Evolutionary conservation across 139 green algal genomes (phyloP), one percentile per base, ranked within the genome.

Genomic region (Chlorokybus atmophyticus): DNA sequence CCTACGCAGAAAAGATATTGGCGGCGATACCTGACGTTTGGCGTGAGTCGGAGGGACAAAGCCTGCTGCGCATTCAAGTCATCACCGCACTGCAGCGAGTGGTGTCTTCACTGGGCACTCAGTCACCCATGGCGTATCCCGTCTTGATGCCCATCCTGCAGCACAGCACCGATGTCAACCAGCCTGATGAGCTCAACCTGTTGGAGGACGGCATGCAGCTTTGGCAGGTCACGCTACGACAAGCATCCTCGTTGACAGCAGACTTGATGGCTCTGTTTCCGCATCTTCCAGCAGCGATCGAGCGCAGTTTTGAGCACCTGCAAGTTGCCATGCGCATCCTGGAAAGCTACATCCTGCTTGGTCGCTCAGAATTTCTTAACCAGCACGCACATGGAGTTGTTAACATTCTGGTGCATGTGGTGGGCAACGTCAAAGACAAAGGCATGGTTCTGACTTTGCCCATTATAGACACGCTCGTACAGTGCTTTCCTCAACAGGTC

Each of bases 121-220:
- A 66, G 19, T 75, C 49, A 3, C 28, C 63, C n/a, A 6, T 73
- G 6, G 48, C 26, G n/a, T 76, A 72, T 38, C 28, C 26, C 3
- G 21, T 73, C 14, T 31, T 73, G 23, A 32, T 73, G 3, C 64
- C 64, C 26, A 73, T 73, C 52, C 53, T 73, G 64, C 63, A 60
- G 7, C 51, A 73, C 23, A 57, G 56, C 57, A 80, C 84, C 8
- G 76, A 93, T 70, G 38, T 79, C n/a, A 50, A 57, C 31, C 69
- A 81, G 50, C 71, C 86, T 17, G 80, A 85, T 2, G 82, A 94
- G 50, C 65, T 82, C 4, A 86, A 84, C 35, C 69, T 95, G 49
- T 53, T 95, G 29, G 88, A 96, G 62, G 88, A 96, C 59, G 86
- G 73, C 0, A 66, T 93, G 51, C 70, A 67, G 44, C 68, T 95